phyloP scores from a whole-genome alignment of 129 eudicot species.

The Rutidosis leptorrhynchoides region DNA sequence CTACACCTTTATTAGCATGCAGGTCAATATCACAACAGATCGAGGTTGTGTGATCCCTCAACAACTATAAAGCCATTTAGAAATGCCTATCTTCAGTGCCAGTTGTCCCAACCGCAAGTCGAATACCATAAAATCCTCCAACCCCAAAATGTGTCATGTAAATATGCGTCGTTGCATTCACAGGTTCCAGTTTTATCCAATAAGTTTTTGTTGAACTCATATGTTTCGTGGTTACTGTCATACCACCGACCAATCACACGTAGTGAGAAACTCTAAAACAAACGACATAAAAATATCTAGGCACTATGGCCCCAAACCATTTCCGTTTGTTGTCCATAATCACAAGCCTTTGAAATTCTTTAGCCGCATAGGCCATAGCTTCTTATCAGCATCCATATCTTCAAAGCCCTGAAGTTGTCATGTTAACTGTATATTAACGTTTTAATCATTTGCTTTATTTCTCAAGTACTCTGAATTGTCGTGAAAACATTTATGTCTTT shows the following conservation, averaged over 20 bases:
- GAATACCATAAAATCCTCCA: constrained; percentile 21
- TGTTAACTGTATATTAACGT: constrained; percentile 33
- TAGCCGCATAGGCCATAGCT: constrained; percentile 49
- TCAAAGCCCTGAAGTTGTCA: constrained; percentile 39
- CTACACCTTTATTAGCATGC: neutral
- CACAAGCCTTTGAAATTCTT: constrained; percentile 35
- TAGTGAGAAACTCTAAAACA: constrained; percentile 23
- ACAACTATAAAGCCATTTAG: constrained; percentile 19
- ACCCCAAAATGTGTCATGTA: constrained; percentile 32
- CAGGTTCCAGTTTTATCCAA: too few relatives aligned
- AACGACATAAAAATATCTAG: constrained; percentile 22
- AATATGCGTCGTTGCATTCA: constrained; percentile 30
- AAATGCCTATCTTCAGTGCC: constrained; percentile 28
- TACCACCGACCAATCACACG: neutral
- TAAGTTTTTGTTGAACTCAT: constrained; percentile 17
- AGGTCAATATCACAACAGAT: neutral
- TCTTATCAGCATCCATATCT: constrained; percentile 42
- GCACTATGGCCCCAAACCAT: constrained; percentile 40
- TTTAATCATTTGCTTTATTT: constrained; percentile 32
- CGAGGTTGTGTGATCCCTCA: constrained; percentile 16
- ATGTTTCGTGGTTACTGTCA: constrained; percentile 7
- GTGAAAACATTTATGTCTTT: constrained; percentile 30
- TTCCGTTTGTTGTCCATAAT: constrained; percentile 31
- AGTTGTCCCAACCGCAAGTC: constrained; percentile 33
- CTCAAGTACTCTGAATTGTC: constrained; percentile 30